Evolutionary conservation across 441 rosid species (phyloP), one percentile per base, ranked within the genome.

Genomic region (Pelargonium australe): DNA sequence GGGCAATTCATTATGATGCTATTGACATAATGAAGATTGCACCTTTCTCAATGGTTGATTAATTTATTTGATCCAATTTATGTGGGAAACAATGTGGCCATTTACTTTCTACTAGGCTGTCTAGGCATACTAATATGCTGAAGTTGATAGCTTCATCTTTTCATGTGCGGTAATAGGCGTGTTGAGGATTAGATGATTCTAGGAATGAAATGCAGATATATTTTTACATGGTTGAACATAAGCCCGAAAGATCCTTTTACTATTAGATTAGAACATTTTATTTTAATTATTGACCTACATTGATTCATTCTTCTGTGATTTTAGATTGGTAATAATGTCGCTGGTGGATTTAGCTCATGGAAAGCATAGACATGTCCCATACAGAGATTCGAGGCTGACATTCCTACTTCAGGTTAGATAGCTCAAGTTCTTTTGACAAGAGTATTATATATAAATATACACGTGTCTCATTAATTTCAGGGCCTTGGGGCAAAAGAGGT

Each of bases 281-380:
- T 68, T 44, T 41, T 20, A 7, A 57, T 57, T 62, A 65, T 20
- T 62, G 12, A 5, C 64, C 64, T 25, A 62, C 13, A 11, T 62
- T 62, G 64, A 11, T 17, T 25, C 55, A 51, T 44, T 73, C 25
- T 69, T 74, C 58, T 74, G 71, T 80, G 82, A 16, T n/a, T 55
- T 62, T 85, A 95, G 99, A 77, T 96, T 90, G 83, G 99, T 95
- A 71, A 95, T 95, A 65, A 95, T 95, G 99, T 86, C 90, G 79
- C 88, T 95, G 72, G 89, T 92, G 80, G 99, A 95, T 73, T 85
- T 95, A 79, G 96, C 91, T 37, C 75, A 90, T 75, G 99, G 98
- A 78, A 92, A 80, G 79, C 85, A 77, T 73, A 79, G 87, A 67
- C 99, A 95, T 75, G 81, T 95, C 72, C 99, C 99, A 64, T 95